phyloP scores from a whole-genome alignment of 148 eudicot species.

The Spergularia bocconei region DNA sequence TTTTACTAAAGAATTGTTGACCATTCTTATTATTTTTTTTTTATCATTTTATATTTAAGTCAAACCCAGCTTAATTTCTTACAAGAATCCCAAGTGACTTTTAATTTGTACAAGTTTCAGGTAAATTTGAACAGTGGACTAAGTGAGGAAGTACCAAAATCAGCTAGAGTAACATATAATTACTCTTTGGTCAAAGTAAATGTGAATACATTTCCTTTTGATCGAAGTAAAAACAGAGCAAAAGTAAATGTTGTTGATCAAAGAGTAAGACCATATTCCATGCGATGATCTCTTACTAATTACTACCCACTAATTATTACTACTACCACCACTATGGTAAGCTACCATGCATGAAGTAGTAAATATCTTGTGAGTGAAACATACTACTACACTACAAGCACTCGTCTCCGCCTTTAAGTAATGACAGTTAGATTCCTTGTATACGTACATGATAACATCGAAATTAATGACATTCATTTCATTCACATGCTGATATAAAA shows the following conservation, averaged over 20 bases:
- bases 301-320: background rate
- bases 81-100: background rate
- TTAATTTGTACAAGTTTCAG: background rate
- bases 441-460: too few relatives aligned
- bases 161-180: background rate
- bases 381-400: too few relatives aligned
- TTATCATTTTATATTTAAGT: too few relatives aligned
- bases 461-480: too few relatives aligned
- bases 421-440: too few relatives aligned
- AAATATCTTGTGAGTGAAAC: background rate
- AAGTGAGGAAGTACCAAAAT: too few relatives aligned
- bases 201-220: background rate
- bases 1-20: too few relatives aligned
- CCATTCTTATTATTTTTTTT: too few relatives aligned
- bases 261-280: background rate
- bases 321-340: background rate
- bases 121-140: too few relatives aligned
- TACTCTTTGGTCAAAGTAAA: slow-evolving; percentile 10
- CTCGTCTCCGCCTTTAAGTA: too few relatives aligned
- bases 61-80: too few relatives aligned
- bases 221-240: background rate
- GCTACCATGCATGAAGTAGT: background rate
- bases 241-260: background rate
- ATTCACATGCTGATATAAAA: too few relatives aligned
- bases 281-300: background rate